Evolutionary conservation across 2,329 filamentous ascomycete species (phyloP).

Genomic region (Claviceps digitariae): DNA sequence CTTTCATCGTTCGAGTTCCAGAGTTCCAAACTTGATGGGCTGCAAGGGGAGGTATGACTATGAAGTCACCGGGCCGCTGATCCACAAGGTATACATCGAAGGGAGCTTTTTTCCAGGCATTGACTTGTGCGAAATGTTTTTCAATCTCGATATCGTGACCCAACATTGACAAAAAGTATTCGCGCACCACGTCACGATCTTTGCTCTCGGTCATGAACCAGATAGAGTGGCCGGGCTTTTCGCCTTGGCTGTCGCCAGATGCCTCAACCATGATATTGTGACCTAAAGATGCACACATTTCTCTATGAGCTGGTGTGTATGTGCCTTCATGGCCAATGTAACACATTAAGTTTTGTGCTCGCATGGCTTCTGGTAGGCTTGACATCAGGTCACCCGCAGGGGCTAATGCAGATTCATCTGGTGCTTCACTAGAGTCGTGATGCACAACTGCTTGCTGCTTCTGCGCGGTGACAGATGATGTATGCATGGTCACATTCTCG

Average conservation of each 20-base stretch:
- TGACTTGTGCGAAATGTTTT: constrained; percentile 89
- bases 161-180: constrained; percentile 85
- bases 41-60: constrained; percentile 81
- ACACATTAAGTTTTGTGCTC: constrained; percentile 94
- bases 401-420: constrained; percentile 44
- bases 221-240: constrained; percentile 76
- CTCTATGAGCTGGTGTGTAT: constrained; percentile 85
- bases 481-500: constrained; percentile 45
- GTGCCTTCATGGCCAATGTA: constrained; percentile 97
- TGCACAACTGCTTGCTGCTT: constrained; percentile 16
- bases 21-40: constrained; percentile 98
- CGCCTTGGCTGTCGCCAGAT: constrained; percentile 57
- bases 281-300: constrained; percentile 93
- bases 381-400: constrained; percentile 90
- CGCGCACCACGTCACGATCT: constrained; percentile 76
- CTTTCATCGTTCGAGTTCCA: constrained; percentile 90
- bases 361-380: constrained; percentile 72
- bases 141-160: constrained; percentile 97
- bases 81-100: constrained; percentile 91
- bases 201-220: constrained; percentile 99
- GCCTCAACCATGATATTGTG: constrained; percentile 98
- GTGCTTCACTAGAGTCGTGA: constrained; percentile 25
- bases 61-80: constrained; percentile 81
- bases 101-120: constrained; percentile 87
- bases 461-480: constrained; percentile 1